Evolutionary conservation across 352 stramenopile genomes (phyloP).

Genomic region (Globisporangium acanthophoron): DNA sequence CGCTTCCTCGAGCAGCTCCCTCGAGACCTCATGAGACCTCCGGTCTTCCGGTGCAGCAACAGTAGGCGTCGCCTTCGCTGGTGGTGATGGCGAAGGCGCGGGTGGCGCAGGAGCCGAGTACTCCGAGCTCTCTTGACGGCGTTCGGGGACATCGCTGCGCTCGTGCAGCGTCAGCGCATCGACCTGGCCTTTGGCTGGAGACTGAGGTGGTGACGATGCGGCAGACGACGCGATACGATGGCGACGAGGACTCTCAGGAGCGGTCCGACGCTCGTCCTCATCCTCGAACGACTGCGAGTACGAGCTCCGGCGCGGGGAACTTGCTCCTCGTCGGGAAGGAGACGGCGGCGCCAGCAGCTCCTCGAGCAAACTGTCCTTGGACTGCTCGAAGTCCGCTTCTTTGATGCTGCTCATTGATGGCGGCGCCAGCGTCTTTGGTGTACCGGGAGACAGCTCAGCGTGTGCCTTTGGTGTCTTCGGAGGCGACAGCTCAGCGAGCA

Average conservation of each 20-base stretch:
- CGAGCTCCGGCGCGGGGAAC: constrained; percentile 25
- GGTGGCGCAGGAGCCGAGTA: neutral
- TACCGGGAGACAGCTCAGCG: constrained; percentile 19
- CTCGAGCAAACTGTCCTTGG: constrained; percentile 62
- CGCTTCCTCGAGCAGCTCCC: neutral
- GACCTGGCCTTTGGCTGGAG: constrained; percentile 1
- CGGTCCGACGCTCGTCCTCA: constrained; percentile 11
- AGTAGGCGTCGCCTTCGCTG: neutral
- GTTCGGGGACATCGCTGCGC: neutral
- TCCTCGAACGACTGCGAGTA: constrained; percentile 49
- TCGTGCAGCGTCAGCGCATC: neutral
- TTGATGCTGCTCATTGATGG: constrained; percentile 34
- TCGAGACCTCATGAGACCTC: neutral
- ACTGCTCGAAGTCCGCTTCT: constrained; percentile 61
- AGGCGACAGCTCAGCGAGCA: constrained; percentile 22
- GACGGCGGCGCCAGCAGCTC: constrained; percentile 33
- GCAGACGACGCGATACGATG: constrained; percentile 3
- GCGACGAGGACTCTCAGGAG: neutral
- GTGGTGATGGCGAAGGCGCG: neutral
- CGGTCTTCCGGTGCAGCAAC: neutral
- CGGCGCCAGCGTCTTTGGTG: constrained; percentile 28
- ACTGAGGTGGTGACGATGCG: constrained; percentile 6
- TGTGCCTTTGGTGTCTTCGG: constrained; percentile 1
- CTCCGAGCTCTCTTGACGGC: neutral
- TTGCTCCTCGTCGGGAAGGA: constrained; percentile 3